Base-by-base conservation (phyloP, 192 early-diverging fungal species). In the Phycomyces nitens region DNA sequence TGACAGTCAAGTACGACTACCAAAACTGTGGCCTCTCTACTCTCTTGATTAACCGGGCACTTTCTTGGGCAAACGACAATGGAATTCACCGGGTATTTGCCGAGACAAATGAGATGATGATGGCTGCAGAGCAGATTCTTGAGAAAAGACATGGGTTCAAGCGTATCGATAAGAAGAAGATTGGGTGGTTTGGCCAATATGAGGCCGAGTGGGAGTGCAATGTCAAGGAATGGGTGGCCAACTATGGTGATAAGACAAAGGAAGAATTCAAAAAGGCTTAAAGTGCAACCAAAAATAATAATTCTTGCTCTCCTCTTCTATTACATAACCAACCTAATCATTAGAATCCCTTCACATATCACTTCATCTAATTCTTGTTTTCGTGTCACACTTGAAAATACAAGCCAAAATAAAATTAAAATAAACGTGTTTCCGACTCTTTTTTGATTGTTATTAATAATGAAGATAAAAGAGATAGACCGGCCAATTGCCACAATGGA, bases 21-120 rank as follows among this genome's bases (percentile, higher is more conserved):
- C 71, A 73, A 39, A 34, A 57, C 27, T 67, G 65, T 53, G 65
- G 71, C 14, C 43, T 73, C 2, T 68, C 71, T 26, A 59, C 71
- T 34, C 29, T 73, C 8, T 16, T 73, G 34, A 57, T 73, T 10
- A 20, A 66, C 38, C 60, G 71, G 20, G 61, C 65, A 23, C 62
- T 73, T 55, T 39, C 56, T 3, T 67, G 65, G 64, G 64, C 65
- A 0, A 29, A 64, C 14, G 60, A 73, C 26, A 56, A 52, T 18
- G 71, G 50, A 1, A 44, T 73, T 0, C 18, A 58, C 14, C 43
- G 43, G 0, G 47, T 73, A 6, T 56, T 58, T 50, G 71, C 71
- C 2, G 47, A 27, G 7, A 73, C 71, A 0, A 66, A 73, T 47
- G 71, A 73, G 34, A 29, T 73, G 16, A 24, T 67, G 51, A 27